phyloP scores from a whole-genome alignment of 148 eudicot species.

The Dianthus caryophyllus region DNA sequence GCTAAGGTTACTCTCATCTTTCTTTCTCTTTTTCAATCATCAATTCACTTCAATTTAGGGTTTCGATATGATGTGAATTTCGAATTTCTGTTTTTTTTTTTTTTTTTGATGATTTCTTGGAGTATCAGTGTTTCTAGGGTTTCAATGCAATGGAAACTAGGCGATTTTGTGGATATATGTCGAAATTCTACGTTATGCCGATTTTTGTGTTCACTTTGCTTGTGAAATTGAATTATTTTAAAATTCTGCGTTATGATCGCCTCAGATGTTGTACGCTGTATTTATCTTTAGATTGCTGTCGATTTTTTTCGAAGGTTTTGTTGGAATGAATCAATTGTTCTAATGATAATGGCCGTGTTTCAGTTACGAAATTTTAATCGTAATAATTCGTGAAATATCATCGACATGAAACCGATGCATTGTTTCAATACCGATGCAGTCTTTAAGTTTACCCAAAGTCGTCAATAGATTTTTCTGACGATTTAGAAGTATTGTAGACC shows the following conservation, averaged over 20 bases:
- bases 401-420: not conserved
- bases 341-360: not conserved
- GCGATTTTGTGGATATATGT: not conserved
- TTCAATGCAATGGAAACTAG: not conserved
- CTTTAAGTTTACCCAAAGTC: not conserved
- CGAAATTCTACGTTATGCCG: not conserved
- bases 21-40: not conserved
- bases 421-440: not conserved
- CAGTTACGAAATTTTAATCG: not conserved
- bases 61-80: not conserved
- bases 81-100: not conserved
- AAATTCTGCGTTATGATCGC: not conserved
- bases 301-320: not conserved
- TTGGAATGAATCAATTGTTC: not conserved
- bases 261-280: not conserved
- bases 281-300: too few species aligned
- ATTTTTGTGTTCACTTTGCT: not conserved
- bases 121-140: not conserved
- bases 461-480: not conserved
- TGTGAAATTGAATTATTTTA: not conserved
- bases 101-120: not conserved
- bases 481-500: not conserved
- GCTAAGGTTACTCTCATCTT: slow-evolving; percentile 58
- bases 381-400: not conserved
- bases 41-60: not conserved